phyloP scores from a whole-genome alignment of 169 alveolate species.

The Plasmodium knowlesi region DNA sequence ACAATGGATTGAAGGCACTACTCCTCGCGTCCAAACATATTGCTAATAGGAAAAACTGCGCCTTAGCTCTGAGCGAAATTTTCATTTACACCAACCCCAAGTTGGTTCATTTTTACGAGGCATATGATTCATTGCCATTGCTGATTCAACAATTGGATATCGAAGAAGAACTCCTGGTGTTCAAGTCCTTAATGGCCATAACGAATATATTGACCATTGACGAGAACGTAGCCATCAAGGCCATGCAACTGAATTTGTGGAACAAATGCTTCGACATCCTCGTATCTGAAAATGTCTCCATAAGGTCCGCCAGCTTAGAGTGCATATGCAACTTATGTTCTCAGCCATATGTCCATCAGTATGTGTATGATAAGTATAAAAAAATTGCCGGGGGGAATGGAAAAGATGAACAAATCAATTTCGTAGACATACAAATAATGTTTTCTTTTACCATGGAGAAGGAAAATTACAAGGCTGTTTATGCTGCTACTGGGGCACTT shows the following conservation, averaged over 20 bases:
- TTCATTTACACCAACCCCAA: constrained; percentile 68
- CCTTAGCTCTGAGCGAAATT: constrained; percentile 71
- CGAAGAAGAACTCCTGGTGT: constrained; percentile 56
- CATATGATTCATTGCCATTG: constrained; percentile 71
- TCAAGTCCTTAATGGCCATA: constrained; percentile 69
- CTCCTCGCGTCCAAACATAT: constrained; percentile 57
- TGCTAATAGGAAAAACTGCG: constrained; percentile 50
- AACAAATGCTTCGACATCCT: constrained; percentile 57
- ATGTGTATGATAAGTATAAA: constrained; percentile 65
- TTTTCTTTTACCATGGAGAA: constrained; percentile 64
- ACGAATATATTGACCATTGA: constrained; percentile 72
- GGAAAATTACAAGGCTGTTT: constrained; percentile 45
- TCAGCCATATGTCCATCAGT: constrained; percentile 68
- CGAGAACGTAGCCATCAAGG: constrained; percentile 68
- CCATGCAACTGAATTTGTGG: constrained; percentile 70
- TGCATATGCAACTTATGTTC: constrained; percentile 74
- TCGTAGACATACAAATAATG: constrained; percentile 71
- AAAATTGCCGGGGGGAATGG: constrained; percentile 17
- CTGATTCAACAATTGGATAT: constrained; percentile 40
- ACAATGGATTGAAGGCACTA: constrained; percentile 63
- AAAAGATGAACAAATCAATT: constrained; percentile 16
- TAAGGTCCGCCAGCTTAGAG: constrained; percentile 64
- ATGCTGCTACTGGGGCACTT: constrained; percentile 72
- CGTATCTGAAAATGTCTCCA: constrained; percentile 52
- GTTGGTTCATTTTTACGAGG: constrained; percentile 71